These are phyloP conservation scores for Botrytis deweyae DNA, from an alignment of 2,329 filamentous ascomycete genomes.

Conservation along the genomic window DNA sequence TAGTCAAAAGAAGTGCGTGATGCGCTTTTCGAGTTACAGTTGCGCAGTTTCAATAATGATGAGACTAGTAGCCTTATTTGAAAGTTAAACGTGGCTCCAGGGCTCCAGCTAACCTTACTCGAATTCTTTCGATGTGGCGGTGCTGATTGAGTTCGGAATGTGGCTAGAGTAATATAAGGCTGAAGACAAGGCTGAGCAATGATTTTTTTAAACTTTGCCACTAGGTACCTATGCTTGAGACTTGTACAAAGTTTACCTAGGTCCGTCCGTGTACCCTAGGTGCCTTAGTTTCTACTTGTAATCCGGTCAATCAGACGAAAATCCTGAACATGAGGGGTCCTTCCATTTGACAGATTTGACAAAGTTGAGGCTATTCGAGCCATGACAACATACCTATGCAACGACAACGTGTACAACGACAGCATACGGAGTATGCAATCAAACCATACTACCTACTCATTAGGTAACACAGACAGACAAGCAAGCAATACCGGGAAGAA, in stretches of 20 bases:
- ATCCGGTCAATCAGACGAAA: neutral
- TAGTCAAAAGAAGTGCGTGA: neutral
- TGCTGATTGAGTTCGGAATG: neutral
- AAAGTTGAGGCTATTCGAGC: neutral
- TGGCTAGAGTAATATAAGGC: neutral
- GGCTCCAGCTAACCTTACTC: neutral
- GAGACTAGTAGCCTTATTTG: slow-evolving; percentile 12
- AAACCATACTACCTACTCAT: neutral
- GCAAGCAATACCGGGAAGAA: neutral
- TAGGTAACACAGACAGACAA: neutral
- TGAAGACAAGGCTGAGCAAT: neutral
- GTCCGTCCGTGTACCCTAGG: too few species aligned
- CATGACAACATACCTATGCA: neutral
- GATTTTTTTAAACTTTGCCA: neutral
- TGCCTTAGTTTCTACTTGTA: neutral
- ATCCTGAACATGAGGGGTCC: neutral
- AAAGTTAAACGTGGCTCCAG: slow-evolving; percentile 19
- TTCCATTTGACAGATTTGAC: neutral
- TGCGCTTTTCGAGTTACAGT: neutral
- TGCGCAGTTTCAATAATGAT: neutral
- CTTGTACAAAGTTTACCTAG: neutral
- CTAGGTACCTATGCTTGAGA: neutral
- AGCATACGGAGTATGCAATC: too few species aligned
- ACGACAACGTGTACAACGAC: neutral
- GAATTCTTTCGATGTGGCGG: slow-evolving; percentile 4